Percentiles rank a stretch among this genome's conserved stretches.
Conservation (phyloP, 2,329 filamentous ascomycete species). For the Catunica adiposa region DNA sequence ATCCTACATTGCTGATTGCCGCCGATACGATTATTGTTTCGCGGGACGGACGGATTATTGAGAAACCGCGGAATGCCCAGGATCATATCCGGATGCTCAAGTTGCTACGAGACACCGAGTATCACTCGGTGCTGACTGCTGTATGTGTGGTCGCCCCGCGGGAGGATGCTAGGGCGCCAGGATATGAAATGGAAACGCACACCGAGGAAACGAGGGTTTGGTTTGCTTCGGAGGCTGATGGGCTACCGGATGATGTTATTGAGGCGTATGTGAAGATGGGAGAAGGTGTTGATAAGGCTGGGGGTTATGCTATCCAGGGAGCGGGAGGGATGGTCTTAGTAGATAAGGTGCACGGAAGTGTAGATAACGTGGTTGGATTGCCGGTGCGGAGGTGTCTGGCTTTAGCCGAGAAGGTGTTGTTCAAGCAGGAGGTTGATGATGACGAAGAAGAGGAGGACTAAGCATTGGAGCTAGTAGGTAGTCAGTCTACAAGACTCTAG, state of each 20-base stretch:
- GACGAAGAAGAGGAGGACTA: conserved; percentile 21
- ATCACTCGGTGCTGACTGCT: conserved; percentile 74
- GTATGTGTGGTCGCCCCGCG: conserved; percentile 72
- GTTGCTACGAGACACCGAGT: conserved; percentile 56
- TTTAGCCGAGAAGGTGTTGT: conserved; percentile 77
- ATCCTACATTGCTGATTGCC: conserved; percentile 72
- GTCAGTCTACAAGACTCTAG: neutral
- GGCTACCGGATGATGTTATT: conserved; percentile 62
- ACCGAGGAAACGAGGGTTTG: conserved; percentile 86
- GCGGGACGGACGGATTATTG: conserved; percentile 58
- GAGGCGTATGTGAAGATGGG: conserved; percentile 63
- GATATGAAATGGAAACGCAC: conserved; percentile 64
- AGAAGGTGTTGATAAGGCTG: conserved; percentile 90
- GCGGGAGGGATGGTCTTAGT: conserved; percentile 72
- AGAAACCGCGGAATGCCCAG: conserved; percentile 72
- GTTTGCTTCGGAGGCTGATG: conserved; percentile 51
- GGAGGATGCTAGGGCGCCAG: conserved; percentile 63
- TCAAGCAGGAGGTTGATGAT: conserved; percentile 48
- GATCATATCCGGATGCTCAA: conserved; percentile 77
- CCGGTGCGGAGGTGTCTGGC: conserved; percentile 63
- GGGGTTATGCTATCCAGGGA: conserved; percentile 88
- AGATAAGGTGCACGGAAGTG: conserved; percentile 73
- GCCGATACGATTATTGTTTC: conserved; percentile 84
- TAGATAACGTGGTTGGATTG: conserved; percentile 88
- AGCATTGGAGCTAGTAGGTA: neutral